Evolutionary conservation across 1,284 basidiomycete genomes (phyloP), one percentile per base, ranked within the genome.

Genomic region (Chalciporus sp.): DNA sequence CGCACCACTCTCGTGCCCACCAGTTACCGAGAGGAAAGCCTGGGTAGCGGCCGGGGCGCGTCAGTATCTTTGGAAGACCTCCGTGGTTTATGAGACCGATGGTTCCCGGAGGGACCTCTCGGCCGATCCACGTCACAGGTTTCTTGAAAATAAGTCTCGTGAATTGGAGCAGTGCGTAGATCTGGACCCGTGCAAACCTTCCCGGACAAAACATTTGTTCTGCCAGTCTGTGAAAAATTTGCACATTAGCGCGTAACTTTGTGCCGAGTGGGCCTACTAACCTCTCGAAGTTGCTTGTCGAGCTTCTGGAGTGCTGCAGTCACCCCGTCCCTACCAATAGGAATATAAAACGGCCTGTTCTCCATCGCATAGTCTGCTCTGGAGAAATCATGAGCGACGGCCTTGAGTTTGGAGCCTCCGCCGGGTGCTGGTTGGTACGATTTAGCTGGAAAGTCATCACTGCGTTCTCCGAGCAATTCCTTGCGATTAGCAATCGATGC

Each of bases 21-120:
- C 90, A 91, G 59, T 91, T 91, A 10, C 86, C 77, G 45, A 90
- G 74, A 16, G 88, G 88, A 67, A 84, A 85, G 0, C 81, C 76
- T 10, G 90, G 88, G 62, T 92, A 92, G 14, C 87, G 83, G 29
- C 90, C 90, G 2, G 90, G 84, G 49, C 76, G 77, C 3, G 80
- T 84, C 42, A 92, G 67, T 40, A 92, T 64, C 69, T 89, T 90
- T 14, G 89, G 90, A 42, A 83, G 75, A 48, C 88, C 90, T 74
- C 89, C 89, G 65, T 91, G 88, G 64, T 85, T 89, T 57, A 90
- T 83, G 19, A 90, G 71, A 8, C 88, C 88, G 35, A 90, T 64
- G 57, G 72, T 74, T 37, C 88, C 88, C 2, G 86, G 87, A 28
- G 75, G 74, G 41, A 91, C 80, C 67, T 90, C 86, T 52, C 72